A percentile compares a stretch with the other conserved stretches of the same genome.
phyloP scores from a whole-genome alignment of 1,284 basidiomycete species.

The Ustilago esculenta region DNA sequence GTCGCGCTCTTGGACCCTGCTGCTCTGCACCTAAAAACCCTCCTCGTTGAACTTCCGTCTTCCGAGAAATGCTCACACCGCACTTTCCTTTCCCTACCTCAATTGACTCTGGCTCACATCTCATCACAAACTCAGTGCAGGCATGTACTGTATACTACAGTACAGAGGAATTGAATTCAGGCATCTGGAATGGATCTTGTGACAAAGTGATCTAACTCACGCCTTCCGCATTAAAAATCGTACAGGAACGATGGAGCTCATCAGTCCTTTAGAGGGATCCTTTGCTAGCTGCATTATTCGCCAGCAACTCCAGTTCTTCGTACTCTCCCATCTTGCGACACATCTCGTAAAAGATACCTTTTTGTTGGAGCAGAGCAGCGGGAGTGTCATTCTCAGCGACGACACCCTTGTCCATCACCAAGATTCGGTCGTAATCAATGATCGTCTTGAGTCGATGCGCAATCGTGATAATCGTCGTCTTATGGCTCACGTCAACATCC shows the following conservation, averaged over 20 bases:
- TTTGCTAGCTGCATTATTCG: conserved; percentile 11
- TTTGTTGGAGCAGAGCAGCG: conserved; percentile 66
- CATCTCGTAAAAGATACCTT: conserved; percentile 52
- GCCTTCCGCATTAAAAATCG: too few species aligned
- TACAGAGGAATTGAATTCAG: too few species aligned
- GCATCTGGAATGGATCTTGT: too few species aligned
- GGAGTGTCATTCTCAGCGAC: conserved; percentile 71
- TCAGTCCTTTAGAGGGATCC: too few species aligned
- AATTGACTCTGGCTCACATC: too few species aligned
- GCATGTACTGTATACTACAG: too few species aligned
- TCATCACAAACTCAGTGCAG: too few species aligned
- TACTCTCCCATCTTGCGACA: conserved; percentile 53
- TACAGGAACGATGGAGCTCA: too few species aligned
- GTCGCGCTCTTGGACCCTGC: not conserved
- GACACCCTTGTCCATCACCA: conserved; percentile 70
- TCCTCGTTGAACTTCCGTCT: conserved; percentile 3
- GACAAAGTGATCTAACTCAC: too few species aligned
- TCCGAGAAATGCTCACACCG: conserved; percentile 7
- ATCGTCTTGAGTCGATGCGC: conserved; percentile 72
- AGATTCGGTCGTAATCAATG: conserved; percentile 69
- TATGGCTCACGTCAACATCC: conserved; percentile 16
- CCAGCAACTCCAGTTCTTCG: conserved; percentile 35
- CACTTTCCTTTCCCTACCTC: not conserved
- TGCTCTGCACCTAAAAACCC: not conserved
- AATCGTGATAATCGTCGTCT: conserved; percentile 80